Conservation (phyloP, 805 yeast genomes). For the Saccharomyces kudriavzevii region DNA sequence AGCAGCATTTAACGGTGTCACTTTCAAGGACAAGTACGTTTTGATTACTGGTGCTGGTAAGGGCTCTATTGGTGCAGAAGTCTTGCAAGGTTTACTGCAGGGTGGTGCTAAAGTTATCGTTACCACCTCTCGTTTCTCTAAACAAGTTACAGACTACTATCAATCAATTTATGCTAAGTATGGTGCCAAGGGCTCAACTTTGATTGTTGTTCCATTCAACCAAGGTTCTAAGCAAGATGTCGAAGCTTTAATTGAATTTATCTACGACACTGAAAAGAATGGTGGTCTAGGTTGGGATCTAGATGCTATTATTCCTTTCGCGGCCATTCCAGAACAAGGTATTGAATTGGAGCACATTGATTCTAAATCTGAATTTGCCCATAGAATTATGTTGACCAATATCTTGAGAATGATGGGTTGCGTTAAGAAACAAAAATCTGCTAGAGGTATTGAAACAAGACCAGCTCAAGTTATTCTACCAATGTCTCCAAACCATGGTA, state of each 20-base stretch:
- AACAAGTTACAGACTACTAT: slow-evolving; percentile 89
- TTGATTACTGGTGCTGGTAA: slow-evolving; percentile 97
- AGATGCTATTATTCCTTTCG: slow-evolving; percentile 93
- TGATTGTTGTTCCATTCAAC: slow-evolving; percentile 96
- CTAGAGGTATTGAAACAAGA: slow-evolving; percentile 76
- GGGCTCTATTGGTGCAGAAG: slow-evolving; percentile 97
- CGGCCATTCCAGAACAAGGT: slow-evolving; percentile 98
- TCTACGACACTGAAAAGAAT: slow-evolving; percentile 72
- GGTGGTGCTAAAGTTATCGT: slow-evolving; percentile 98
- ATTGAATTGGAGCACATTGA: slow-evolving; percentile 88
- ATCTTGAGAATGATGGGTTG: slow-evolving; percentile 85
- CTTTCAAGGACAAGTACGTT: slow-evolving; percentile 82
- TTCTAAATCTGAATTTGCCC: slow-evolving; percentile 95
- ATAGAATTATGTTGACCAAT: slow-evolving; percentile 96
- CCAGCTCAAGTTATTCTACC: slow-evolving; percentile 98
- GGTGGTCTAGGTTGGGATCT: slow-evolving; percentile 97
- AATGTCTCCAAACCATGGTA: slow-evolving; percentile 97
- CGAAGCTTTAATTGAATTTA: slow-evolving; percentile 72
- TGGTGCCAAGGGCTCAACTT: slow-evolving; percentile 87
- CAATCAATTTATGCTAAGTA: slow-evolving; percentile 86
- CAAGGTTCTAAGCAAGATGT: slow-evolving; percentile 96
- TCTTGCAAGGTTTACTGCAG: slow-evolving; percentile 84
- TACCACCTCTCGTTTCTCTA: slow-evolving; percentile 92
- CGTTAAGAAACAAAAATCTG: slow-evolving; percentile 74
- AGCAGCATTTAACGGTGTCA: slow-evolving; percentile 90